A percentile compares a stretch with the other conserved stretches of the same genome.
Evolutionary conservation across 441 rosid species (phyloP).

Genomic region (Manihot esculenta): DNA sequence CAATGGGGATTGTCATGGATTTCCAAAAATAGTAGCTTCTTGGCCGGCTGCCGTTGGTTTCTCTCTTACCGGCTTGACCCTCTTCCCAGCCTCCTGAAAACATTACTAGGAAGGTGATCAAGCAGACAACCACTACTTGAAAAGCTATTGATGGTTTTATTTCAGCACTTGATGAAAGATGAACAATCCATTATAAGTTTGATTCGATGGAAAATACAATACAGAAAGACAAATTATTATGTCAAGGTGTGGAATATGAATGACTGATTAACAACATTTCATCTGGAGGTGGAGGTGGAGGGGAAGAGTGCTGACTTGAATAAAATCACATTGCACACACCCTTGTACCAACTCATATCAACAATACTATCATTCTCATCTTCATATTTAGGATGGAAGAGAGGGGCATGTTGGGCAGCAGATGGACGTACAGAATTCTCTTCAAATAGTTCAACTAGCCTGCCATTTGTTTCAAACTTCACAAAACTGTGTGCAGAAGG

Average conservation of each 20-base stretch:
- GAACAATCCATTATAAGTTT: not conserved
- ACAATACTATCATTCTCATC: conserved; percentile 10
- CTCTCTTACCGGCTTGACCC: no score
- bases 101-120: no score
- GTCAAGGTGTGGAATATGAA: not conserved
- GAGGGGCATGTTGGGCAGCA: not conserved
- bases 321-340: no score
- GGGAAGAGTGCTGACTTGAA: not conserved
- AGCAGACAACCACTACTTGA: no score
- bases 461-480: not conserved
- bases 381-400: not conserved
- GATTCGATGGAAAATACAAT: not conserved
- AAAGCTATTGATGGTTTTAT: no score
- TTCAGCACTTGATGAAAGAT: not conserved
- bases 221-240: no score
- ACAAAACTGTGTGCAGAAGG: not conserved
- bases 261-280: not conserved
- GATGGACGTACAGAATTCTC: conserved; percentile 5
- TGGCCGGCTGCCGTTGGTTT: no score
- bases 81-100: no score
- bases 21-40: no score
- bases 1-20: no score
- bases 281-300: not conserved
- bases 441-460: not conserved
- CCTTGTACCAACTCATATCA: not conserved